Evolutionary conservation across 495 filamentous ascomycete species (phyloP).

Genomic region (Talaromyces nanjingensis): DNA sequence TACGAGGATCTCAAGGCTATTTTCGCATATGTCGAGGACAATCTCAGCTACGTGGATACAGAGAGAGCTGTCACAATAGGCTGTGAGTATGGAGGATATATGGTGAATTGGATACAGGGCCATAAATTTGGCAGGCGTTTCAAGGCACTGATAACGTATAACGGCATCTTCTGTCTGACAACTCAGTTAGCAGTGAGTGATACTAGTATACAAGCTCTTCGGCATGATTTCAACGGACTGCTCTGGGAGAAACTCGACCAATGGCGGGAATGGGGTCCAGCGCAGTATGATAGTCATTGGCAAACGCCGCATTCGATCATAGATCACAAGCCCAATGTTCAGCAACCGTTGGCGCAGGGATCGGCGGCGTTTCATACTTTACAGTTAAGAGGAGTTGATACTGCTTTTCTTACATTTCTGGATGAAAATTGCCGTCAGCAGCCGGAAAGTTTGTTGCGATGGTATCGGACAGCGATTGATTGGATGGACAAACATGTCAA

Average conservation of each 20-base stretch:
- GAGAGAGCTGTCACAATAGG: slow-evolving; percentile 41
- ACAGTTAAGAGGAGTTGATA: slow-evolving; percentile 47
- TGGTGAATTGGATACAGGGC: slow-evolving; percentile 54
- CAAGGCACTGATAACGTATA: slow-evolving; percentile 44
- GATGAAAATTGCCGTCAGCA: slow-evolving; percentile 30
- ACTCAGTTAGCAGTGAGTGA: background rate
- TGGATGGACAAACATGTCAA: slow-evolving; percentile 6
- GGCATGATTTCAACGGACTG: slow-evolving; percentile 33
- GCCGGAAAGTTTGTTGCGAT: slow-evolving; percentile 4
- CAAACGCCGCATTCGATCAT: slow-evolving; percentile 38
- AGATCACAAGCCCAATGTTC: slow-evolving; percentile 39
- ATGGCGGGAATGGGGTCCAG: slow-evolving; percentile 38
- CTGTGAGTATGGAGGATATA: slow-evolving; percentile 46
- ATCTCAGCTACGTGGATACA: slow-evolving; percentile 44
- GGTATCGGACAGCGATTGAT: slow-evolving; percentile 1
- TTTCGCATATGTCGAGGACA: slow-evolving; percentile 42
- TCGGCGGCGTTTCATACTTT: slow-evolving; percentile 37
- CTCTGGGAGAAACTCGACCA: slow-evolving; percentile 35
- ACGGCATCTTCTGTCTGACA: slow-evolving; percentile 33
- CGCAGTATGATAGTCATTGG: slow-evolving; percentile 24
- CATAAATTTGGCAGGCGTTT: slow-evolving; percentile 44
- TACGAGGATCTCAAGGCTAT: slow-evolving; percentile 48
- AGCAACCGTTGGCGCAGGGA: slow-evolving; percentile 33
- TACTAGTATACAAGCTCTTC: background rate
- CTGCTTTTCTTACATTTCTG: slow-evolving; percentile 47